These are phyloP conservation scores for Fusarium odoratissimum DNA, from an alignment of 2,329 filamentous ascomycete species.

Conservation along the genomic window DNA sequence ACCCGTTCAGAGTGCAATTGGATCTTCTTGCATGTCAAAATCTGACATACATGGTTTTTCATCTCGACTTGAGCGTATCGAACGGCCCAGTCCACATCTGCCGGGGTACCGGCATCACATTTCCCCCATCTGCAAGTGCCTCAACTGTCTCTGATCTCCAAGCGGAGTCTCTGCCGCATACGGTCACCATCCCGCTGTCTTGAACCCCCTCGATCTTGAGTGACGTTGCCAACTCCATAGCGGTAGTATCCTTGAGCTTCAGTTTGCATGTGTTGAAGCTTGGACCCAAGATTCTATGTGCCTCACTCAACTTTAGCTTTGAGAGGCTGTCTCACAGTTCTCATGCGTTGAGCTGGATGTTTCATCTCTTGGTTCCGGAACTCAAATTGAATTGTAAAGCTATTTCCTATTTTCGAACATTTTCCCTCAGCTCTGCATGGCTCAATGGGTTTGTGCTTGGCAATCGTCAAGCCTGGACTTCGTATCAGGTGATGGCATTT, in stretches of 20 bases:
- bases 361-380: slow-evolving; percentile 12
- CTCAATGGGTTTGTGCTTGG: slow-evolving; percentile 14
- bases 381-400: not conserved
- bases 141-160: slow-evolving; percentile 40
- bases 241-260: slow-evolving; percentile 1
- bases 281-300: slow-evolving; percentile 21
- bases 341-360: slow-evolving; percentile 9
- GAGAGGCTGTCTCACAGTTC: slow-evolving; percentile 23
- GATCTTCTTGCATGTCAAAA: slow-evolving; percentile 27
- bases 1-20: slow-evolving; percentile 17
- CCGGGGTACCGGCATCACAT: slow-evolving; percentile 41
- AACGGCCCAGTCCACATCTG: slow-evolving; percentile 34
- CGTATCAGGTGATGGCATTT: slow-evolving; percentile 31
- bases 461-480: slow-evolving; percentile 4
- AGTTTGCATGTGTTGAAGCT: slow-evolving; percentile 19
- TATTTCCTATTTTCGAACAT: not conserved
- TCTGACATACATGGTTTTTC: slow-evolving; percentile 36
- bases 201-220: slow-evolving; percentile 21
- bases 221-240: slow-evolving; percentile 36
- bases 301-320: slow-evolving; percentile 25
- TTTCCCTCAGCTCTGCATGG: slow-evolving; percentile 1
- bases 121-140: slow-evolving; percentile 41
- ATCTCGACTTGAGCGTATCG: slow-evolving; percentile 32
- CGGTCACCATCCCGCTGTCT: slow-evolving; percentile 26
- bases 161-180: slow-evolving; percentile 20